These are phyloP conservation scores for Myxozyma vanderwaltii DNA, from an alignment of 805 yeast genomes.

Conservation along the genomic window DNA sequence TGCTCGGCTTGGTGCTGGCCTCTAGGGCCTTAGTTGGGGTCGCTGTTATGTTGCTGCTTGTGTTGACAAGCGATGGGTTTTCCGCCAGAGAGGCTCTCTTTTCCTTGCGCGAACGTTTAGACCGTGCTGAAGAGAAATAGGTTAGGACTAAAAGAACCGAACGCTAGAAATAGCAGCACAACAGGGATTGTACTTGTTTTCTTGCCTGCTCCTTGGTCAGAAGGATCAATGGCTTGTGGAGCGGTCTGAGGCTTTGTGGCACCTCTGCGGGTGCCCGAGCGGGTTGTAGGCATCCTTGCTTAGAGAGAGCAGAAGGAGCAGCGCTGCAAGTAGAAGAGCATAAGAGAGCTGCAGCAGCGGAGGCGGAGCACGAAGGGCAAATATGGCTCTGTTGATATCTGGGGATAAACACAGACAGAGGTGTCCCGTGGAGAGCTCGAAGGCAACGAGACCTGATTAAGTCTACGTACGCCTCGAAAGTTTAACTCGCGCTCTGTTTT, in stretches of 20 bases:
- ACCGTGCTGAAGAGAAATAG: neutral
- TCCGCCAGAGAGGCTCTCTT: constrained; percentile 5
- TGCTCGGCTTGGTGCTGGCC: neutral
- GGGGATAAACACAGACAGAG: neutral
- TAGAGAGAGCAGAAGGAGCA: neutral
- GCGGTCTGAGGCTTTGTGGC: neutral
- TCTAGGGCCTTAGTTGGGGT: neutral
- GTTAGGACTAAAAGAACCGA: neutral
- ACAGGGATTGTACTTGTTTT: too few species aligned
- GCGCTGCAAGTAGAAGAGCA: neutral
- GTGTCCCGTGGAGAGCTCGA: neutral
- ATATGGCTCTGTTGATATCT: neutral
- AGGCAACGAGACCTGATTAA: neutral
- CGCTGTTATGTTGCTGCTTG: neutral
- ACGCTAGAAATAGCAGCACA: neutral
- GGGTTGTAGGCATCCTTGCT: constrained; percentile 15
- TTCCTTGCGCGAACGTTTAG: neutral
- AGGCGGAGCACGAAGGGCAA: neutral
- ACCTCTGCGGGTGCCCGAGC: neutral
- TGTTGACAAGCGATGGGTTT: neutral
- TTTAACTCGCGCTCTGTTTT: neutral
- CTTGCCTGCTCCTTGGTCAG: neutral
- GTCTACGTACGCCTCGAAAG: neutral
- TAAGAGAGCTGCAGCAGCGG: neutral
- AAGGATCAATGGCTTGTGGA: neutral